Conservation (phyloP, 2,329 filamentous ascomycete genomes). For the Trichoderma harzianum region DNA sequence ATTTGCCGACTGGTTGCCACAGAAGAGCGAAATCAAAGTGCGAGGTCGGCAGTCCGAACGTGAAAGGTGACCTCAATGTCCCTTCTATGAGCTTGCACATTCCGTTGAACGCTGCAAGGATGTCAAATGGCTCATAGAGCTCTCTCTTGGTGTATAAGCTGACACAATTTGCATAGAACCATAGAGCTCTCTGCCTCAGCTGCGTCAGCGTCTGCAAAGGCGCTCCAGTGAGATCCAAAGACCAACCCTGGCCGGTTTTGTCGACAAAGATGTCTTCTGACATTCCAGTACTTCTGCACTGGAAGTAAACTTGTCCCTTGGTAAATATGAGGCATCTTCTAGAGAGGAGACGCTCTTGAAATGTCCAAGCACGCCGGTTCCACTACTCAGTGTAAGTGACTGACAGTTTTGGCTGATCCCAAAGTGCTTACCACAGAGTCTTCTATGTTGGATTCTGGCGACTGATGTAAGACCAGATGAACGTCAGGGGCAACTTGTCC, state of each 20-base stretch:
- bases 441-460: neutral
- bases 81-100: neutral
- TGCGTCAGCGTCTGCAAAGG: neutral
- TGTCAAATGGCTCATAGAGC: neutral
- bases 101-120: neutral
- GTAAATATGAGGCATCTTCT: neutral
- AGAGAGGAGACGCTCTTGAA: neutral
- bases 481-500: neutral
- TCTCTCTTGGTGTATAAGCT: neutral
- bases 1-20: neutral
- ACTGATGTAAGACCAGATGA: neutral
- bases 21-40: neutral
- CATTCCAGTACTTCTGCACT: neutral
- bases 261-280: neutral
- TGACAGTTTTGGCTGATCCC: neutral
- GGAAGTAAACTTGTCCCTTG: neutral
- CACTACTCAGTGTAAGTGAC: neutral
- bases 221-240: neutral
- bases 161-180: neutral
- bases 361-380: neutral
- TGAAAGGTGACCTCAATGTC: neutral
- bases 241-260: neutral
- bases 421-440: neutral
- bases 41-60: neutral
- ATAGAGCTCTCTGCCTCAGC: neutral